These are phyloP conservation scores for Forsythia viridissima DNA, from an alignment of 257 asterid genomes.

Conservation along the genomic window DNA sequence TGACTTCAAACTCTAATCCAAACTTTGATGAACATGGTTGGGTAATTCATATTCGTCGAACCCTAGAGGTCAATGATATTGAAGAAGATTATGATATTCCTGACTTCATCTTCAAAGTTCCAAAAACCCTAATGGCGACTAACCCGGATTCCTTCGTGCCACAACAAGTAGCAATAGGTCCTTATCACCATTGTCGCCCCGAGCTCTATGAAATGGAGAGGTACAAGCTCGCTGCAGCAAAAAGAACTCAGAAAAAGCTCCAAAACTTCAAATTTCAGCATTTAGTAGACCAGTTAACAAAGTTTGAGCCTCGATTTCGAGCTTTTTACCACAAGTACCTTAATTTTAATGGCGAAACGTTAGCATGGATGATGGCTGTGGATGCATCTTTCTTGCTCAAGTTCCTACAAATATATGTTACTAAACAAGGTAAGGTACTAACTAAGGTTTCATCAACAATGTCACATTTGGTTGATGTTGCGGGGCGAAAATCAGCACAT, in stretches of 20 bases:
- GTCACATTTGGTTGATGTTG: slow-evolving; percentile 4
- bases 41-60: slow-evolving; percentile 49
- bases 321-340: slow-evolving; percentile 14
- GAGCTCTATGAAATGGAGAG: neutral
- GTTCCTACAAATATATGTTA: neutral
- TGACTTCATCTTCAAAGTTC: slow-evolving; percentile 55
- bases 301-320: neutral
- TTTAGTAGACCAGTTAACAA: neutral
- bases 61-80: slow-evolving; percentile 44
- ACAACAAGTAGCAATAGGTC: neutral
- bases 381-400: slow-evolving; percentile 14
- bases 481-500: slow-evolving; percentile 8
- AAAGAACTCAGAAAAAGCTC: neutral
- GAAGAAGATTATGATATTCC: slow-evolving; percentile 50
- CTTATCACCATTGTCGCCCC: neutral
- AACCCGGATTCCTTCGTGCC: neutral
- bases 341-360: slow-evolving; percentile 1
- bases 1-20: slow-evolving; percentile 28
- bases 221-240: neutral
- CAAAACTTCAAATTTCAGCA: slow-evolving; percentile 3
- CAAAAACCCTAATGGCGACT: slow-evolving; percentile 34
- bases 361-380: slow-evolving; percentile 18
- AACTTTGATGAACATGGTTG: slow-evolving; percentile 50
- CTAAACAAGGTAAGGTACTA: neutral
- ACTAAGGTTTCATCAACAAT: neutral